Percentiles rank a stretch among this genome's conserved stretches.
phyloP scores from a whole-genome alignment of 495 filamentous ascomycete species.

The Aeminium ludgeri region DNA sequence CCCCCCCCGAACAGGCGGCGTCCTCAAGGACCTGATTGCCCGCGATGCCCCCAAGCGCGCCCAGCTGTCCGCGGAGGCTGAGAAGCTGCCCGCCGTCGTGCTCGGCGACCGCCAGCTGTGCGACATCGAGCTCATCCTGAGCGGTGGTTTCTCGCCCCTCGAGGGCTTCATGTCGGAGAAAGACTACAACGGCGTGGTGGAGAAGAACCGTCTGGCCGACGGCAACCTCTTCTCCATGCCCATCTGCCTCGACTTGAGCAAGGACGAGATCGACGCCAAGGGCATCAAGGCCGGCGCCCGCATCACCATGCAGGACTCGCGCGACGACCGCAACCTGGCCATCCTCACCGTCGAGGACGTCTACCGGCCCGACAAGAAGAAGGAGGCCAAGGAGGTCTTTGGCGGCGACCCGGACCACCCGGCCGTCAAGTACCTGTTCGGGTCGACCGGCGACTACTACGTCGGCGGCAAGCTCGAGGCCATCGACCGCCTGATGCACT shows the following conservation, averaged over 20 bases:
- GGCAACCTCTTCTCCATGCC: constrained; percentile 94
- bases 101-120: constrained; percentile 89
- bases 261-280: constrained; percentile 51
- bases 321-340: constrained; percentile 87
- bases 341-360: constrained; percentile 93
- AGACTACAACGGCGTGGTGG: constrained; percentile 83
- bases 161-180: constrained; percentile 97
- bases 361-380: constrained; percentile 85
- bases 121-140: constrained; percentile 91
- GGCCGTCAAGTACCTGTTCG: constrained; percentile 73
- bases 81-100: constrained; percentile 66
- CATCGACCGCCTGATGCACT: constrained; percentile 86
- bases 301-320: constrained; percentile 81
- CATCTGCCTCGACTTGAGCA: constrained; percentile 75
- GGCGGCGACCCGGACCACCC: constrained; percentile 89
- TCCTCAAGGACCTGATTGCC: constrained; percentile 91
- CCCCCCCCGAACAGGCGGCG: constrained; percentile 37
- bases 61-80: constrained; percentile 66
- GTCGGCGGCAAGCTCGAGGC: constrained; percentile 91
- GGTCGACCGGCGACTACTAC: constrained; percentile 68
- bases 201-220: constrained; percentile 65
- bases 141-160: constrained; percentile 88
- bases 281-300: constrained; percentile 63
- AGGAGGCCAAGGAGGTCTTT: constrained; percentile 86
- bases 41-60: constrained; percentile 65